Base-by-base conservation (phyloP, 495 filamentous ascomycete genomes). In the Coniosporium apollinis region DNA sequence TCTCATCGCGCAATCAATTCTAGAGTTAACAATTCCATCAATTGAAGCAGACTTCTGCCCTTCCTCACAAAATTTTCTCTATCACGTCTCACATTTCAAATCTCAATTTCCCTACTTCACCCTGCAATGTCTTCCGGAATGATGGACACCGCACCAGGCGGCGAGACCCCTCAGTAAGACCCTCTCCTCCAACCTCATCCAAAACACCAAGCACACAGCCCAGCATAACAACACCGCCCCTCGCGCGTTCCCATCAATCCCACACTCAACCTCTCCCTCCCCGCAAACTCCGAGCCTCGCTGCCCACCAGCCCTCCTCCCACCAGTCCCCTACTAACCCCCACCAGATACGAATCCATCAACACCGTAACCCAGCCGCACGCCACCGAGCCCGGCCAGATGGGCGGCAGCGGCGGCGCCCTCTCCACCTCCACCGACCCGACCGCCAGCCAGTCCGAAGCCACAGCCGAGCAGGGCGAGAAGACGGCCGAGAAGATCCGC, bases 141-240 rank as follows among this genome's bases (percentile, higher is more conserved):
- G 4, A 61, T 77, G 56, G 67, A 76, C 43, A 74, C 66, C 22
- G 65, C 65, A 38, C 63, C 68, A 24, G 75, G 75, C 39, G 75
- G 75, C 32, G 70, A 79, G 51, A 60, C 56, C 41, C 68, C 69
- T 4, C 74, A 75, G 70, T 76, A 58, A 33, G 59, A 42, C 19
- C 16, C 10, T 13, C 13, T 15, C 13, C 30, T 17, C 22, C 14
- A 30, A 5, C 22, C 13, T 16, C 0, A 3, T 32, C 14, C 31
- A n/a, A 22, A 20, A 21, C 9, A 8, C 10, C 13, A n/a, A n/a
- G n/a, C n/a, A n/a, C n/a, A n/a, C n/a, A 24, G 14, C 22, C 28
- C 35, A 21, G 22, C 10, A 9, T 14, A 8, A 39, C n/a, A 16
- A 1, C 5, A 18, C 34, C 15, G 20, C 26, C 8, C 22, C 24